phyloP scores from a whole-genome alignment of 768 basidiomycete genomes.

The Macrocybe gigantea region DNA sequence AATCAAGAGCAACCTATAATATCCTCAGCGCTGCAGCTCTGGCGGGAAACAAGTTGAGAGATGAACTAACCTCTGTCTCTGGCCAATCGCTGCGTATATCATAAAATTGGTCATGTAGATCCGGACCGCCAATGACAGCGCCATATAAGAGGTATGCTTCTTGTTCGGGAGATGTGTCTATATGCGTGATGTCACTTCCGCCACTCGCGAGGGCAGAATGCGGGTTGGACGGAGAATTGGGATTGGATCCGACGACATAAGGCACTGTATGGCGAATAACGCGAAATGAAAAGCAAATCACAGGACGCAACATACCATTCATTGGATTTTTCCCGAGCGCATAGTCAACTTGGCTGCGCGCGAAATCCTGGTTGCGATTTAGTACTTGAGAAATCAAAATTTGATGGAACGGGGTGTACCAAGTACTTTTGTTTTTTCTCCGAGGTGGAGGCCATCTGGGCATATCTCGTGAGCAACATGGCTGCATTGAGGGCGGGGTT shows the following conservation, averaged over 20 bases:
- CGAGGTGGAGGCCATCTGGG: slow-evolving; percentile 59
- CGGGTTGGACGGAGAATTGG: slow-evolving; percentile 87
- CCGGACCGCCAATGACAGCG: slow-evolving; percentile 84
- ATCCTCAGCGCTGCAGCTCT: not conserved
- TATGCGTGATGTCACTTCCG: slow-evolving; percentile 59
- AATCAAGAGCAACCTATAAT: slow-evolving; percentile 71
- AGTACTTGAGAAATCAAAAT: not conserved
- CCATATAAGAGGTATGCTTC: slow-evolving; percentile 83
- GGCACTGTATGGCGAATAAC: slow-evolving; percentile 38
- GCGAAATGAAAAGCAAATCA: not conserved
- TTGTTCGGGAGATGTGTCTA: slow-evolving; percentile 66
- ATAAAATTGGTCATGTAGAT: slow-evolving; percentile 67
- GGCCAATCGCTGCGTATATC: slow-evolving; percentile 90
- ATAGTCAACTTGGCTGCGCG: slow-evolving; percentile 76
- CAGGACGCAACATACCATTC: slow-evolving; percentile 47
- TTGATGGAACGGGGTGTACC: slow-evolving; percentile 28
- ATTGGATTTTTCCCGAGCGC: slow-evolving; percentile 86
- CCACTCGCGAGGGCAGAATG: slow-evolving; percentile 89
- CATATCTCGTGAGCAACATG: slow-evolving; percentile 76
- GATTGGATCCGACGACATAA: slow-evolving; percentile 85
- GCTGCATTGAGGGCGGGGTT: slow-evolving; percentile 88
- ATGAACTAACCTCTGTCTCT: slow-evolving; percentile 63
- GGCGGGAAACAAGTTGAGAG: not conserved
- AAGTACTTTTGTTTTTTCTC: slow-evolving; percentile 55
- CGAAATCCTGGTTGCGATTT: slow-evolving; percentile 48